These are phyloP conservation scores for Penicillium taxi DNA, from an alignment of 495 filamentous ascomycete species.

Conservation along the genomic window DNA sequence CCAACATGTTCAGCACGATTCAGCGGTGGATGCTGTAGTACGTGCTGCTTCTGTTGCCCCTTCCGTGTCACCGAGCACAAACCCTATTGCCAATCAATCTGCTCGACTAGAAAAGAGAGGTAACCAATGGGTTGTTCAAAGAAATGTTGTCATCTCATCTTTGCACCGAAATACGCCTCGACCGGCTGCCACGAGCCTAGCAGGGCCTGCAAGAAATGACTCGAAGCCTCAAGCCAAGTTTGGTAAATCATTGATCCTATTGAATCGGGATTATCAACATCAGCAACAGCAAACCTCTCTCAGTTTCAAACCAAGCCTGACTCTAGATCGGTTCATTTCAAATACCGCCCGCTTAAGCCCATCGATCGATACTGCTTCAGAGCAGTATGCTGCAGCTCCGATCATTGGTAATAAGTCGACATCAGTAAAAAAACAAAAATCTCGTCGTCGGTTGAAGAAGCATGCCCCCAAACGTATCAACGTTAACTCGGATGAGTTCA, in stretches of 20 bases:
- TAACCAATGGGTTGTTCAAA: conserved; percentile 31
- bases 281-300: conserved; percentile 12
- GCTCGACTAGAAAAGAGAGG: conserved; percentile 16
- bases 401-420: neutral
- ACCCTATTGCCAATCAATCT: neutral
- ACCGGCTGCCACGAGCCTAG: conserved; percentile 34
- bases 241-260: conserved; percentile 19
- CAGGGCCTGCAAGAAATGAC: conserved; percentile 12
- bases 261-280: conserved; percentile 21
- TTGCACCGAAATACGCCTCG: conserved; percentile 25
- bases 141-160: conserved; percentile 29
- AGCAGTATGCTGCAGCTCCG: neutral
- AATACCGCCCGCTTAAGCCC: conserved; percentile 6
- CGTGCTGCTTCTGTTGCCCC: conserved; percentile 3
- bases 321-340: conserved; percentile 35
- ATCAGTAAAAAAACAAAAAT: neutral
- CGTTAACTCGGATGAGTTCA: conserved; percentile 21
- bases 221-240: conserved; percentile 17
- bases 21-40: conserved; percentile 1
- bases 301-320: conserved; percentile 16
- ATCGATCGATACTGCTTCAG: too few species aligned
- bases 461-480: conserved; percentile 47
- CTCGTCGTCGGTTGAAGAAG: conserved; percentile 38
- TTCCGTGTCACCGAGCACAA: conserved; percentile 1
- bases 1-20: neutral